phyloP scores from a whole-genome alignment of 2,329 filamentous ascomycete genomes.

The Cladosporium colombiae region DNA sequence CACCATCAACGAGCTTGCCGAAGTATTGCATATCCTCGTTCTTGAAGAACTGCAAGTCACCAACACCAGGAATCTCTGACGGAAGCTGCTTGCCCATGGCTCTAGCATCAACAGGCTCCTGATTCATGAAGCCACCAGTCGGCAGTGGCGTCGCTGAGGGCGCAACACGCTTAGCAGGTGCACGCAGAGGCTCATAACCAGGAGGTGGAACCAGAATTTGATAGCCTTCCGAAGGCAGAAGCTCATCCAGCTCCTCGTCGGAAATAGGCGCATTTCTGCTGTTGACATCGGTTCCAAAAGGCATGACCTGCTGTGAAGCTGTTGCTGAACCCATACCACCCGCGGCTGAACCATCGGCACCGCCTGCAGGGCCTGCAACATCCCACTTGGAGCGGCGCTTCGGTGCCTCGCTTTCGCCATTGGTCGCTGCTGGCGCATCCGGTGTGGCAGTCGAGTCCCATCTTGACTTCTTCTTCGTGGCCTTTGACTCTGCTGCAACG shows the following conservation, averaged over 20 bases:
- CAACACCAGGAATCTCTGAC: conserved; percentile 92
- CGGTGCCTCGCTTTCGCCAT: conserved; percentile 57
- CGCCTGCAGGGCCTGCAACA: conserved; percentile 68
- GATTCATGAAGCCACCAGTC: conserved; percentile 90
- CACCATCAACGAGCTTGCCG: conserved; percentile 91
- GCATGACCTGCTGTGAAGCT: conserved; percentile 59
- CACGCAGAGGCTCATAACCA: conserved; percentile 82
- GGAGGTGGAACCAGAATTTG: conserved; percentile 87
- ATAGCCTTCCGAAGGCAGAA: conserved; percentile 90
- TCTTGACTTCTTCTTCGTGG: conserved; percentile 66
- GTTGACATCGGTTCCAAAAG: conserved; percentile 80
- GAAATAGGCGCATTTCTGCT: conserved; percentile 78
- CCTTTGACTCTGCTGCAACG: conserved; percentile 47
- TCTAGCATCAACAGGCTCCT: conserved; percentile 83
- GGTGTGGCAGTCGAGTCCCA: conserved; percentile 79
- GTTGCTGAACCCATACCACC: conserved; percentile 68
- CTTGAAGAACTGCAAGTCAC: conserved; percentile 97
- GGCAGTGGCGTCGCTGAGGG: conserved; percentile 68
- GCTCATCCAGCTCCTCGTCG: conserved; percentile 89
- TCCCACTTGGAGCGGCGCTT: conserved; percentile 89
- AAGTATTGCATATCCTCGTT: conserved; percentile 99
- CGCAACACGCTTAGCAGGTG: conserved; percentile 73
- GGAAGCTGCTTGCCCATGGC: conserved; percentile 86
- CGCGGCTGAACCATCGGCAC: conserved; percentile 66
- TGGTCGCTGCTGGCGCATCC: conserved; percentile 48